Evolutionary conservation across 2,329 filamentous ascomycete genomes (phyloP), one percentile per base, ranked within the genome.

Genomic region (Diaporthe australafricana): DNA sequence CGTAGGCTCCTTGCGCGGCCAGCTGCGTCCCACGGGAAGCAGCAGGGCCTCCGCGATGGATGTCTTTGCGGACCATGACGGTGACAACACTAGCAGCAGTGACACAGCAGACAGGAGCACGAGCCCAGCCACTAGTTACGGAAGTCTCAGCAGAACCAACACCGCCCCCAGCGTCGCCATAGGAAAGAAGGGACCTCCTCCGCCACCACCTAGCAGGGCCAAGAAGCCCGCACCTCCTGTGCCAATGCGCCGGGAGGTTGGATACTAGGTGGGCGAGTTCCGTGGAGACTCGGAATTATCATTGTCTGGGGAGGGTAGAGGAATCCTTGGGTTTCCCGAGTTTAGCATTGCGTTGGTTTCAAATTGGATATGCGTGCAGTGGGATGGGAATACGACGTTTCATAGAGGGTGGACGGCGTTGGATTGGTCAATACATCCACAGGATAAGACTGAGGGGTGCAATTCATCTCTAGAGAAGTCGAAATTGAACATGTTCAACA

Each of bases 211-310:
- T 3, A 84, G 82, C 77, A 80, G 83, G 40, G 79, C 83, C 70
- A 89, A 89, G 84, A 90, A 90, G 81, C 86, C 88, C 2, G 82
- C 87, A 11, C 87, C 87, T 42, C 87, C 86, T 2, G 84, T 88
- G 74, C 85, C 87, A 16, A 82, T 80, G 20, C 80, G 79, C 70
- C 74, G 81, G 53, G 79, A 80, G 73, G 75, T 78, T 62, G 74
- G 77, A 35, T 80, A 80, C 65, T 78, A 76, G 73, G 67, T n/a
- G 48, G 30, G 7, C 45, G 56, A 25, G 30, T 40, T 12, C 5
- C 12, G 22, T 17, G 2, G 11, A 38, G 5, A 32, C 6, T 20
- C 8, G 27, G 6, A 22, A 35, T 20, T 22, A 20, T 63, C 14
- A 12, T 30, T 35, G 20, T 6, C 14, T 16, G 3, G 6, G 17